Base-by-base conservation (phyloP, 1,139 yeast genomes). In the Geotrichum klebahnii region DNA sequence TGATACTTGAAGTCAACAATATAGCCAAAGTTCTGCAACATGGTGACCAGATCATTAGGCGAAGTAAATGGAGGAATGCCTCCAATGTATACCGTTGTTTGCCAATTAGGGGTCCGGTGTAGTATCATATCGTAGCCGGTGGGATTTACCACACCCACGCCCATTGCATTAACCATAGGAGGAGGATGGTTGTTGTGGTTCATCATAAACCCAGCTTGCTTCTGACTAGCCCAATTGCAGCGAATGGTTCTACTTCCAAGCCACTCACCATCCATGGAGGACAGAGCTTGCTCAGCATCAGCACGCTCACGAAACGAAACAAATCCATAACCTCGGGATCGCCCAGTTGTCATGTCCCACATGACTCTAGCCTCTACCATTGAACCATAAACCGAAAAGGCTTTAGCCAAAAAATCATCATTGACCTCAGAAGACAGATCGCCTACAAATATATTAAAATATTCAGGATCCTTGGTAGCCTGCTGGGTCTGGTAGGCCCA, bases 311-410 rank as follows among this genome's bases (percentile, higher is more conserved):
- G 67, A 63, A 88, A 89, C 1, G 95, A 83, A n/a, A 86, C 95
- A 69, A 89, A 89, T 1, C 96, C 96, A 63, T 88, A 89, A 19
- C 96, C 95, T 68, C 96, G 76, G 3, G 95, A 85, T 64, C 95
- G 74, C 32, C 95, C 90, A 20, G 95, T 85, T 64, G 84, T 90
- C 95, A 87, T 87, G 67, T 89, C 96, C 96, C 96, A 88, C 96
- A 89, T 89, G 34, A 89, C 96, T 60, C 88, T 90, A n/a, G 96
- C 96, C 64, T 87, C 95, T 47, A 80, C 72, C 61, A 85, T 71
- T 3, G 89, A 77, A 19, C 73, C 72, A 65, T 79, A 85, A 50
- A 72, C 71, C n/a, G 72, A 60, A 64, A 89, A 89, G 6, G 85
- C 76, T 43, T 67, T 70, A 48, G 73, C 73, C 57, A 89, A 74